Conservation (phyloP, 306 rosid genomes). For the Abrus pulchellus region DNA sequence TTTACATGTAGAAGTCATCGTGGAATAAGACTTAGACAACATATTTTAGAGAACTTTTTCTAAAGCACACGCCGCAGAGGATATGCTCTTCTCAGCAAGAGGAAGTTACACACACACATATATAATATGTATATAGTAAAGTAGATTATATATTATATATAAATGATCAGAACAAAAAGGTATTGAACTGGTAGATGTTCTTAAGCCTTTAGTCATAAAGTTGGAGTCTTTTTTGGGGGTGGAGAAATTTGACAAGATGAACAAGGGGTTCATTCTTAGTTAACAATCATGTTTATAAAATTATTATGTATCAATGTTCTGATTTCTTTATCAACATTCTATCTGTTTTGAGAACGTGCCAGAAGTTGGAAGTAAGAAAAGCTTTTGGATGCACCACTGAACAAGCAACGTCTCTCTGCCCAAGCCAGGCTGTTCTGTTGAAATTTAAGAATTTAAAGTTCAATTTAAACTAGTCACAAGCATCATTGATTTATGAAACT, state of each 20-base stretch:
- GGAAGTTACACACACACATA: no score
- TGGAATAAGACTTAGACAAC: neutral
- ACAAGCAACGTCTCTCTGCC: slow-evolving; percentile 29
- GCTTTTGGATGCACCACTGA: slow-evolving; percentile 13
- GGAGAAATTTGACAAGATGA: neutral
- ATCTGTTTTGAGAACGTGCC: neutral
- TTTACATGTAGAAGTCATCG: no score
- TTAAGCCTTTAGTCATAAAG: slow-evolving; percentile 18
- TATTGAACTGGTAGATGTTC: neutral
- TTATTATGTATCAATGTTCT: neutral
- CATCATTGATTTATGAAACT: neutral
- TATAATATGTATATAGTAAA: no score
- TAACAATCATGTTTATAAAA: neutral
- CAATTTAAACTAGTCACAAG: neutral
- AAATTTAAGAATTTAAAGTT: slow-evolving; percentile 2
- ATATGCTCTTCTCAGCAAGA: no score
- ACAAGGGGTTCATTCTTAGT: neutral
- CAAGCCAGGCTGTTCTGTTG: slow-evolving; percentile 49
- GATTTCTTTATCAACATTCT: neutral
- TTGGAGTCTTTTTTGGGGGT: neutral
- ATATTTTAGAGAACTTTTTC: slow-evolving; percentile 13
- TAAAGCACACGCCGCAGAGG: neutral
- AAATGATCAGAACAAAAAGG: neutral
- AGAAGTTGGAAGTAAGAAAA: slow-evolving; percentile 31
- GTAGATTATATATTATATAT: no score